Percentiles rank a stretch among this genome's conserved stretches.
Conservation (phyloP, 495 filamentous ascomycete genomes). For the Schizothecium vesticola region DNA sequence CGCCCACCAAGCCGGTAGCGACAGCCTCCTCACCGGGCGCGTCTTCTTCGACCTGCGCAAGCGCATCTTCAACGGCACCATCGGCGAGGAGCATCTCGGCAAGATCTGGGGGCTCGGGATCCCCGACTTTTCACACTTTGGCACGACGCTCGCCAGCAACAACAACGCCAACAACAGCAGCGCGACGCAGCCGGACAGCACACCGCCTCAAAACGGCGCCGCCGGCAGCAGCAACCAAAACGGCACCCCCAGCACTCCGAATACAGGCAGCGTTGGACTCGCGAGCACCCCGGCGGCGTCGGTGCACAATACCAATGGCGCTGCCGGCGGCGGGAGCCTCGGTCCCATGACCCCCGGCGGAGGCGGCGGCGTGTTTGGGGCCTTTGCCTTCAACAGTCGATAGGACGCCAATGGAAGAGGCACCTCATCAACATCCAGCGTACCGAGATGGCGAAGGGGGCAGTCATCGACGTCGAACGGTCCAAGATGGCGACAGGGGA, state of each 20-base stretch:
- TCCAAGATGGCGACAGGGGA: not conserved
- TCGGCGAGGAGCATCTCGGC: slow-evolving; percentile 68
- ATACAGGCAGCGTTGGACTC: slow-evolving; percentile 47
- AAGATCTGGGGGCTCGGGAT: slow-evolving; percentile 80
- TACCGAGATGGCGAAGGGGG: no score
- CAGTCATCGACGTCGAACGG: not conserved
- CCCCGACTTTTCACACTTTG: slow-evolving; percentile 49
- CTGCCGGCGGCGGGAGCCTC: slow-evolving; percentile 36
- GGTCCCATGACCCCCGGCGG: slow-evolving; percentile 66
- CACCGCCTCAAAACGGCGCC: slow-evolving; percentile 19
- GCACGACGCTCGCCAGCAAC: slow-evolving; percentile 33
- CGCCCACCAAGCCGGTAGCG: slow-evolving; percentile 86
- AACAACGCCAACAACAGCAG: slow-evolving; percentile 22
- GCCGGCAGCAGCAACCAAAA: slow-evolving; percentile 36
- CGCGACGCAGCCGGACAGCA: slow-evolving; percentile 28
- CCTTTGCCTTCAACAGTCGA: slow-evolving; percentile 43
- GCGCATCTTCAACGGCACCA: slow-evolving; percentile 76
- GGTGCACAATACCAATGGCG: slow-evolving; percentile 46
- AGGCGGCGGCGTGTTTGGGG: slow-evolving; percentile 58
- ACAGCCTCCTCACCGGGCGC: slow-evolving; percentile 86
- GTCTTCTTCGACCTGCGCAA: slow-evolving; percentile 87
- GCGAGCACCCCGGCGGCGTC: slow-evolving; percentile 57
- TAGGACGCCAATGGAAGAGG: slow-evolving; percentile 7
- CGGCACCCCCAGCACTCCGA: slow-evolving; percentile 69
- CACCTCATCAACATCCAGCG: not conserved